A percentile compares a stretch with the other conserved stretches of the same genome.
Evolutionary conservation across 805 yeast genomes (phyloP).

Genomic region (Naumovozyma castellii): DNA sequence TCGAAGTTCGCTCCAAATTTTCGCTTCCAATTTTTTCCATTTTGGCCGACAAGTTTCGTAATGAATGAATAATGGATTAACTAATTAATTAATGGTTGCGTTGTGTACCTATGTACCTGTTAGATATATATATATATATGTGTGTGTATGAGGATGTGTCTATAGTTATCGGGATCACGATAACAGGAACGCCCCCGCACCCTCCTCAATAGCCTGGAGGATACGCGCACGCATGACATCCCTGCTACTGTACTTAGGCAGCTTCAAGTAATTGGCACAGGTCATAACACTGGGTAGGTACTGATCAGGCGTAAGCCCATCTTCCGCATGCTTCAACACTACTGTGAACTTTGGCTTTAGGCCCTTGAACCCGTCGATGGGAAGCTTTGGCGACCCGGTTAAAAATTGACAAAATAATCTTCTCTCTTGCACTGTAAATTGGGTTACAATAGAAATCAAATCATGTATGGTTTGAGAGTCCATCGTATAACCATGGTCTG

Average conservation of each 20-base stretch:
- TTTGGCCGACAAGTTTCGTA: no score
- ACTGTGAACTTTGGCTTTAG: constrained; percentile 78
- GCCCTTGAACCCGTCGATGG: constrained; percentile 86
- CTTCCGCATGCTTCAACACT: constrained; percentile 75
- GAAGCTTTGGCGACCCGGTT: constrained; percentile 88
- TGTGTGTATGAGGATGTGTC: neutral
- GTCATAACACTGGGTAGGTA: constrained; percentile 97
- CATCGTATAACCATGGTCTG: constrained; percentile 82
- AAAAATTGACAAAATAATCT: constrained; percentile 74
- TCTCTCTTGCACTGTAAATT: constrained; percentile 45
- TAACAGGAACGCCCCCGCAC: constrained; percentile 76
- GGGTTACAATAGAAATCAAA: constrained; percentile 52
- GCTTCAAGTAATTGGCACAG: constrained; percentile 85
- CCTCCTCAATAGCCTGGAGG: constrained; percentile 69
- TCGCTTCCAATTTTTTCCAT: neutral
- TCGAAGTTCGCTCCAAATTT: neutral
- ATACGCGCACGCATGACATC: constrained; percentile 52
- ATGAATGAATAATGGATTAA: no score
- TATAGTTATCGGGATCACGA: constrained; percentile 39
- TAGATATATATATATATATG: neutral
- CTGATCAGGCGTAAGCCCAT: constrained; percentile 56
- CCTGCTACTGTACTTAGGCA: constrained; percentile 69
- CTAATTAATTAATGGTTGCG: no score
- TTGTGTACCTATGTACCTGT: neutral
- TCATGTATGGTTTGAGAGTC: constrained; percentile 56